Evolutionary conservation across 345 rosid genomes (phyloP).

Genomic region (Lepidium africanum): DNA sequence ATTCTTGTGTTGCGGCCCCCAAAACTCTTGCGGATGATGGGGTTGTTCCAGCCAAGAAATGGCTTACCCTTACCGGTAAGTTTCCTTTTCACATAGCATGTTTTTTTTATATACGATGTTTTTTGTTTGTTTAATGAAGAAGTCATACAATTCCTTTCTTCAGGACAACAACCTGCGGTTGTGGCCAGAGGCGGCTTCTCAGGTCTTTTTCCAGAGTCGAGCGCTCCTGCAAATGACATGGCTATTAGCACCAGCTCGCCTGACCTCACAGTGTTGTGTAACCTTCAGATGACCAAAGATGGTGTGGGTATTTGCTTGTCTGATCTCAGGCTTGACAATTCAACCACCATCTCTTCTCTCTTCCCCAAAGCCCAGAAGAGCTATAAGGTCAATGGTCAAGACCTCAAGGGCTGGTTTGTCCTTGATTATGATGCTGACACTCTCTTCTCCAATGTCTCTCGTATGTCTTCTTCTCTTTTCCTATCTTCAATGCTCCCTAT

Average conservation of each 20-base stretch:
- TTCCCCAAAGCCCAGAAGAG: slow-evolving; percentile 36
- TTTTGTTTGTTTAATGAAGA: not conserved
- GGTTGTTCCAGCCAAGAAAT: too few relatives aligned
- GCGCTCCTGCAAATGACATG: slow-evolving; percentile 36
- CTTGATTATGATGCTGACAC: slow-evolving; percentile 38
- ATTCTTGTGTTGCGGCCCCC: too few relatives aligned
- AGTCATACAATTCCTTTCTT: not conserved
- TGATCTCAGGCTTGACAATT: slow-evolving; percentile 47
- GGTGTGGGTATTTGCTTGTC: slow-evolving; percentile 57
- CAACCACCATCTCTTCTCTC: slow-evolving; percentile 37
- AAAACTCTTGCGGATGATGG: too few relatives aligned
- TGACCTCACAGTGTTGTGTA: slow-evolving; percentile 45
- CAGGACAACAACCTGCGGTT: slow-evolving; percentile 50
- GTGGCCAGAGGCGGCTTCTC: slow-evolving; percentile 83
- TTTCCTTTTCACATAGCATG: not conserved
- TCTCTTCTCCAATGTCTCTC: slow-evolving; percentile 35
- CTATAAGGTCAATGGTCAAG: slow-evolving; percentile 49
- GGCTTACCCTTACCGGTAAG: too few relatives aligned
- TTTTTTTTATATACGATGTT: too few relatives aligned
- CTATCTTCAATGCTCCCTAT: not conserved
- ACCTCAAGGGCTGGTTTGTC: slow-evolving; percentile 55
- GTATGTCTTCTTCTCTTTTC: slow-evolving; percentile 28
- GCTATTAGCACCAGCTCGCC: slow-evolving; percentile 26
- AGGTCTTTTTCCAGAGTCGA: slow-evolving; percentile 68
- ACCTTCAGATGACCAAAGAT: slow-evolving; percentile 66